These are phyloP conservation scores for Thecaphora thlaspeos DNA, from an alignment of 1,284 basidiomycete species.

Conservation along the genomic window DNA sequence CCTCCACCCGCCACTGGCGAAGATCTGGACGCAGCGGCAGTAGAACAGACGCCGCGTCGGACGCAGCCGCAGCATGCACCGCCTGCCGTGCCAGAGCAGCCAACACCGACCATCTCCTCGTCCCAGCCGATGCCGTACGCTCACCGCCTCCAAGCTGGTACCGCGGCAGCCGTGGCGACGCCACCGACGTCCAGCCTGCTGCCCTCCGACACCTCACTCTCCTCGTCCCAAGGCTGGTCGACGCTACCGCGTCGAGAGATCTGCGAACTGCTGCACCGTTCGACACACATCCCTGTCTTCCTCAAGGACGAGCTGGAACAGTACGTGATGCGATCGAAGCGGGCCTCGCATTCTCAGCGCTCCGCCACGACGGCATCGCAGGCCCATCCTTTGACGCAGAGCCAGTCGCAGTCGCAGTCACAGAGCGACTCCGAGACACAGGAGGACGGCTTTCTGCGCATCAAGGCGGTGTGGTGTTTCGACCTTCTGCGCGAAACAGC, in stretches of 20 bases:
- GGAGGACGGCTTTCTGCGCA: slow-evolving; percentile 23
- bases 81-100: background rate
- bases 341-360: slow-evolving; percentile 2
- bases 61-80: background rate
- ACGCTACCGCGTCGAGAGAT: slow-evolving; percentile 16
- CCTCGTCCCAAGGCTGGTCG: slow-evolving; percentile 17
- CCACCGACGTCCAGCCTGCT: background rate
- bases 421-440: slow-evolving; percentile 33
- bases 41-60: background rate
- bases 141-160: no score
- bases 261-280: slow-evolving; percentile 17
- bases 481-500: slow-evolving; percentile 12
- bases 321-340: slow-evolving; percentile 13
- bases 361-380: slow-evolving; percentile 2
- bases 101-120: background rate
- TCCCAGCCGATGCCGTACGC: no score
- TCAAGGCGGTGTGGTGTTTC: slow-evolving; percentile 26
- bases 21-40: background rate
- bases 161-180: background rate
- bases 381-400: background rate
- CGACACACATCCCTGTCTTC: slow-evolving; percentile 15
- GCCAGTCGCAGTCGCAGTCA: slow-evolving; percentile 7
- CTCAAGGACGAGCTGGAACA: slow-evolving; percentile 31
- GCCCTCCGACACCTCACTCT: background rate
- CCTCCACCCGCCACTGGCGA: slow-evolving; percentile 3